Evolutionary conservation across 2,329 filamentous ascomycete species (phyloP), one percentile per base, ranked within the genome.

Genomic region (Alternaria panax): DNA sequence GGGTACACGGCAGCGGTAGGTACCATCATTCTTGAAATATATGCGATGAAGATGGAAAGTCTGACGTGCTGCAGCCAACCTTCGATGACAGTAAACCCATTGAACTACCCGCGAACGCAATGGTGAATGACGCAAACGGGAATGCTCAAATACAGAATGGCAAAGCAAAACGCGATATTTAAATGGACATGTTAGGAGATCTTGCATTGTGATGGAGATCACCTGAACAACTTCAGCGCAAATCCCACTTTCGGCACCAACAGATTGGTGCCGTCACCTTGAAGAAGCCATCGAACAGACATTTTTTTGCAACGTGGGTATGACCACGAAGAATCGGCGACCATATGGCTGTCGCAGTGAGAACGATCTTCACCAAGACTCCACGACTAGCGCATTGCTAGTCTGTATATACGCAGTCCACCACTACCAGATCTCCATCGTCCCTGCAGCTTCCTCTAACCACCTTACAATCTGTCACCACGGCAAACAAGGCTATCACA

Each of bases 101-200:
- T n/a, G 62, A 66, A 56, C 30, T 66, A 32, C 64, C 64, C 4
- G 51, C 55, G 16, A 40, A 42, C 42, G 51, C 7, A 16, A 32
- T 47, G 11, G 25, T 38, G 24, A 47, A 20, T 11, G 6, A 25
- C 20, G 30, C 45, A 34, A 18, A 32, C 16, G 18, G 8, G 12
- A 36, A 48, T 12, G 38, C 12, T 22, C 20, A 22, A 22, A 38
- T 9, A 12, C n/a, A 14, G 12, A 22, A 14, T 34, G 30, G 30
- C 22, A n/a, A 12, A 34, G 16, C 20, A 30, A 20, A 2, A 7
- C 28, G 11, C 22, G 32, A 34, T 34, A 34, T 34, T 14, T 34
- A 14, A 24, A 36, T 34, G 45, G 36, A 48, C 14, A 48, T 24
- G 20, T 36, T 20, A 36, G 18, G 45, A 24, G 18, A 11, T 22